Conservation (phyloP, 2,329 filamentous ascomycete species). For the Penicillium palitans region DNA sequence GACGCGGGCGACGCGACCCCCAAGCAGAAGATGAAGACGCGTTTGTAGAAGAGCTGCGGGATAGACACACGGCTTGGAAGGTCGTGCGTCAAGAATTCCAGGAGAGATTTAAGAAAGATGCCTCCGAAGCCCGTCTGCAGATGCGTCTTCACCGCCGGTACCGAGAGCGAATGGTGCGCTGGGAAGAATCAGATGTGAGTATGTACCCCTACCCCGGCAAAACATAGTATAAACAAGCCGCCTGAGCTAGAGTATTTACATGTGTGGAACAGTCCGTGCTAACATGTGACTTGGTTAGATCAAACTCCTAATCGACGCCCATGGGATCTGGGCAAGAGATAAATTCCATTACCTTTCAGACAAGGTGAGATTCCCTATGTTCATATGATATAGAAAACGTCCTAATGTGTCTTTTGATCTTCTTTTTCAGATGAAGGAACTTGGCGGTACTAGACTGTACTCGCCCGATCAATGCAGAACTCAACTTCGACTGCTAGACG, state of each 20-base stretch:
- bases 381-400: not conserved
- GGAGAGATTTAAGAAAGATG: slow-evolving; percentile 40
- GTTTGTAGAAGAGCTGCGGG: slow-evolving; percentile 40
- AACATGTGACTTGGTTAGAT: slow-evolving; percentile 26
- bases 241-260: not conserved
- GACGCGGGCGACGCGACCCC: slow-evolving; percentile 38
- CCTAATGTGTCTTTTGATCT: slow-evolving; percentile 1
- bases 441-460: slow-evolving; percentile 36
- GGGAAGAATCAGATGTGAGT: slow-evolving; percentile 49
- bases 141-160: slow-evolving; percentile 44
- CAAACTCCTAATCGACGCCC: slow-evolving; percentile 38
- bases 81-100: slow-evolving; percentile 39
- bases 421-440: slow-evolving; percentile 33
- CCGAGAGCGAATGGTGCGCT: slow-evolving; percentile 37
- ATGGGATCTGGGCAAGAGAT: slow-evolving; percentile 40
- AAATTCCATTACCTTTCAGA: slow-evolving; percentile 42
- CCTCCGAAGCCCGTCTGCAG: slow-evolving; percentile 42
- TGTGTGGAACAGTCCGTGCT: not conserved
- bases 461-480: slow-evolving; percentile 40
- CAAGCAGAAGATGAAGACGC: slow-evolving; percentile 43
- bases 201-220: slow-evolving; percentile 30
- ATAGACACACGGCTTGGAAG: slow-evolving; percentile 42
- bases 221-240: not conserved
- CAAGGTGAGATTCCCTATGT: slow-evolving; percentile 33
- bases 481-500: slow-evolving; percentile 33